These are phyloP conservation scores for Eucalyptus curtisii DNA, from an alignment of 345 rosid species.

Conservation along the genomic window DNA sequence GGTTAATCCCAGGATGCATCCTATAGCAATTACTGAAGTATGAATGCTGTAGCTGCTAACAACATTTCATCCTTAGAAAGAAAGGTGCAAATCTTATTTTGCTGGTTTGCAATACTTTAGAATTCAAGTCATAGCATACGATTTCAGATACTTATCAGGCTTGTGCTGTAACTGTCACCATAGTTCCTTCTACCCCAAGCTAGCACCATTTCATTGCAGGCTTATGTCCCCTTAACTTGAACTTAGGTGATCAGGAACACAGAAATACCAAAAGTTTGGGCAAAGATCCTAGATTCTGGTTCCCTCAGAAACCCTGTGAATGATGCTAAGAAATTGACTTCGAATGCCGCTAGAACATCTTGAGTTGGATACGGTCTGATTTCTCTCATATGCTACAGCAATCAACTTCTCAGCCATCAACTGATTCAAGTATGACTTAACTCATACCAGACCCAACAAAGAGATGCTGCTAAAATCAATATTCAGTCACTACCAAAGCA, in stretches of 20 bases:
- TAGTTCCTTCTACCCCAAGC: background rate
- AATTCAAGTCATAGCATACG: background rate
- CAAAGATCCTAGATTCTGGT: background rate
- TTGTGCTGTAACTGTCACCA: background rate
- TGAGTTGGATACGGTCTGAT: background rate
- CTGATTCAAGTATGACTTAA: background rate
- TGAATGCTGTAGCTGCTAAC: background rate
- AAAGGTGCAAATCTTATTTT: background rate
- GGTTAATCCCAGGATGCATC: background rate
- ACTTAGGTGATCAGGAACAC: background rate
- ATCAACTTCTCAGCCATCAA: background rate
- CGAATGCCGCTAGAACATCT: background rate
- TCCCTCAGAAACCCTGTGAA: background rate
- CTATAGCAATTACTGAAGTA: background rate
- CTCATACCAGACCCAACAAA: background rate
- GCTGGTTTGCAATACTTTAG: background rate
- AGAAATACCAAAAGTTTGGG: background rate
- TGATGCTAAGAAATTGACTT: background rate
- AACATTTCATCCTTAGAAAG: background rate
- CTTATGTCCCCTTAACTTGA: background rate
- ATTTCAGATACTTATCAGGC: background rate
- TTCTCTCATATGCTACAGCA: background rate
- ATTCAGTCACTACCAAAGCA: background rate
- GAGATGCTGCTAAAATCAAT: background rate
- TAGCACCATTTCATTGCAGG: background rate